These are phyloP conservation scores for Ambispora gerdemannii DNA, from an alignment of 192 early-diverging fungal species.

Conservation along the genomic window DNA sequence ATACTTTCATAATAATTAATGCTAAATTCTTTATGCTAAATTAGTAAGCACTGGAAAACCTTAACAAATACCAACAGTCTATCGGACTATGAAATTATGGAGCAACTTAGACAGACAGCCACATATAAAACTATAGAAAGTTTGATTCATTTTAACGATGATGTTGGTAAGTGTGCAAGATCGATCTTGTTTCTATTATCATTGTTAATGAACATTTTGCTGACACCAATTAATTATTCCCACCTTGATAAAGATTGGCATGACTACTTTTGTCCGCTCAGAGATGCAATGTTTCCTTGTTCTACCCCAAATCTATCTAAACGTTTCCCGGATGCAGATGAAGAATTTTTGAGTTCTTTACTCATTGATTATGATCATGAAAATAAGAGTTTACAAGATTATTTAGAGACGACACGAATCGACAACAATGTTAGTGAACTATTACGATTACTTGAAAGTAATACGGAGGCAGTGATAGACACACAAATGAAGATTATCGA, in stretches of 20 bases:
- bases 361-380: background rate
- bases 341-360: background rate
- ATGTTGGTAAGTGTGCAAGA: background rate
- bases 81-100: background rate
- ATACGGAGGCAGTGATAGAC: too few relatives aligned
- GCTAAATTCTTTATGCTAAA: background rate
- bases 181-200: too few relatives aligned
- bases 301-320: background rate
- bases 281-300: background rate
- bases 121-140: background rate
- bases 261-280: background rate
- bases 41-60: background rate
- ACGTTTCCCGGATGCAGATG: background rate
- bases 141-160: background rate
- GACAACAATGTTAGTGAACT: background rate
- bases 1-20: background rate
- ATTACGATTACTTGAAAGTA: background rate
- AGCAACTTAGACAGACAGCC: background rate
- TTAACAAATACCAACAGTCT: background rate
- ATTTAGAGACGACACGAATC: background rate
- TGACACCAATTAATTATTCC: background rate
- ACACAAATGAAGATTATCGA: too few relatives aligned
- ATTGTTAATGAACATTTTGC: background rate
- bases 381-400: background rate
- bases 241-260: background rate